phyloP scores from a whole-genome alignment of 305 asterid genomes.

The Fraxinus greggii region DNA sequence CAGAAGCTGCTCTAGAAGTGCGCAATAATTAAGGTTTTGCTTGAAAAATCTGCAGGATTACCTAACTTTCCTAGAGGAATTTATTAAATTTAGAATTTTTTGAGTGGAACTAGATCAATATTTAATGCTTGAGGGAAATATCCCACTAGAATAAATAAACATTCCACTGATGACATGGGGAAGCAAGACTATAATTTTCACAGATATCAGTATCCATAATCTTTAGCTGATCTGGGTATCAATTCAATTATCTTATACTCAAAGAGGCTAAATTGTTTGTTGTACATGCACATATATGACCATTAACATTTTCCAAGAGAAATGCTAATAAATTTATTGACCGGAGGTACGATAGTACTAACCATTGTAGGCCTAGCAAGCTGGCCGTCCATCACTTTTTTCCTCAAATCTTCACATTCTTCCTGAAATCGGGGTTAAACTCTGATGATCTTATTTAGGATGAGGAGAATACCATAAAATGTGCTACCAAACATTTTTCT shows the following conservation, averaged over 20 bases:
- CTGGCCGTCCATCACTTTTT: slow-evolving; percentile 44
- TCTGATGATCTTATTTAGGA: background rate
- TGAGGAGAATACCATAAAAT: background rate
- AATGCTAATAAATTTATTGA: background rate
- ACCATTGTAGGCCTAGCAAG: slow-evolving; percentile 60
- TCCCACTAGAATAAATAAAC: background rate
- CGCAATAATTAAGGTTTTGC: background rate
- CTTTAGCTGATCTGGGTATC: background rate
- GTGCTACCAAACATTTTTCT: background rate
- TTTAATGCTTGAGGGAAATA: background rate
- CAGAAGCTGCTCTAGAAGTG: background rate
- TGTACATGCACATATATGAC: background rate
- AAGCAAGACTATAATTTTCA: background rate
- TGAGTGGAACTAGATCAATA: background rate
- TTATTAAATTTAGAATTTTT: background rate
- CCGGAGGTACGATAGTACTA: slow-evolving; percentile 29
- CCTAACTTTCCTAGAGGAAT: background rate
- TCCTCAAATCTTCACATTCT: slow-evolving; percentile 51
- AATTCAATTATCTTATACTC: background rate
- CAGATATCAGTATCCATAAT: background rate
- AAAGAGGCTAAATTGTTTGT: slow-evolving; percentile 9
- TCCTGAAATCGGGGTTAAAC: slow-evolving; percentile 40
- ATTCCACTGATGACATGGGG: background rate
- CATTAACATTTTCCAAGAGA: slow-evolving; percentile 18
- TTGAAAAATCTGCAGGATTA: background rate